phyloP scores from a whole-genome alignment of 2,329 filamentous ascomycete species.

The Colletotrichum liriopes region DNA sequence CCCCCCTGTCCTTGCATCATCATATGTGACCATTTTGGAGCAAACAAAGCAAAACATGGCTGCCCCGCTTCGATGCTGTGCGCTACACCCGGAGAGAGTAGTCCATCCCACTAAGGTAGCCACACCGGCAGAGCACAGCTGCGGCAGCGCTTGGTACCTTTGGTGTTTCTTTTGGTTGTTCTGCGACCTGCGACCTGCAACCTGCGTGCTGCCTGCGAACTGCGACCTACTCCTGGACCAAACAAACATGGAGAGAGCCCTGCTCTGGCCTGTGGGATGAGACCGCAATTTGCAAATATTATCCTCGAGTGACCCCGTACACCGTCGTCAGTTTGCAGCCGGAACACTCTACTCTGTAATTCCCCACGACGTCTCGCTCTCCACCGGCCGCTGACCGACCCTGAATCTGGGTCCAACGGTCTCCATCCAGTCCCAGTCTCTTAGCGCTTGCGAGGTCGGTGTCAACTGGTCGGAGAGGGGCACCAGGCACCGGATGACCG shows the following conservation, averaged over 20 bases:
- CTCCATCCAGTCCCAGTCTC: constrained; percentile 22
- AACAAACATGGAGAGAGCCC: not conserved
- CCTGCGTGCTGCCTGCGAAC: not conserved
- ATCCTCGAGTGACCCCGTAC: not conserved
- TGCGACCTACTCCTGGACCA: not conserved
- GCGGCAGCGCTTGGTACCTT: not conserved
- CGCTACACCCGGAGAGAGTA: not conserved
- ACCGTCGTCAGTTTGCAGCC: constrained; percentile 8
- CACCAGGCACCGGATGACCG: constrained; percentile 35
- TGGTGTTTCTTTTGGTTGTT: not conserved
- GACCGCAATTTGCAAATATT: not conserved
- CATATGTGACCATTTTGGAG: constrained; percentile 2
- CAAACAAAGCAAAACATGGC: constrained; percentile 15
- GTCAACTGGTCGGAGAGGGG: constrained; percentile 37
- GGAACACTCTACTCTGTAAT: constrained; percentile 22
- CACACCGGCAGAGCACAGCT: not conserved
- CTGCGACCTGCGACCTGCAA: constrained; percentile 4
- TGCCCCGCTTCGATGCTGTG: constrained; percentile 4
- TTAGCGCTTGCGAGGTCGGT: constrained; percentile 41
- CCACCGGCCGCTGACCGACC: constrained; percentile 24
- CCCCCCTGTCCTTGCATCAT: constrained; percentile 29
- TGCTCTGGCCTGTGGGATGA: constrained; percentile 1
- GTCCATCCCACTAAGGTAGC: not conserved
- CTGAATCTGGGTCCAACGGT: constrained; percentile 27
- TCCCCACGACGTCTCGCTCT: constrained; percentile 33